phyloP scores from a whole-genome alignment of 2,329 filamentous ascomycete species.

The Neofusicoccum ribis region DNA sequence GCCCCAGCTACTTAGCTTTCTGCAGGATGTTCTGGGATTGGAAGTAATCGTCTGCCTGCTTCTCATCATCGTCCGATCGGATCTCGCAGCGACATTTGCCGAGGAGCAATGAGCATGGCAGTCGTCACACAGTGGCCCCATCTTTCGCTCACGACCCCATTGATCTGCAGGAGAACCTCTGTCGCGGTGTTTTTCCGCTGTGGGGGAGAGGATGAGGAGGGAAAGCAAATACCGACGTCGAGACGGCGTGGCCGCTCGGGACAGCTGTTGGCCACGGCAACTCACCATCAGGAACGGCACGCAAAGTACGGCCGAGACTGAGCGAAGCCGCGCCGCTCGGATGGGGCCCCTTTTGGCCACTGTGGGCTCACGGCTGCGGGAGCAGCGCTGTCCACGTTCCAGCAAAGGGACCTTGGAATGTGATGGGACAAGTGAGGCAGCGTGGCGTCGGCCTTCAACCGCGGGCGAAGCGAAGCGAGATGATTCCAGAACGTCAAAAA shows the following conservation, averaged over 20 bases:
- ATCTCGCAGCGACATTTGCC: neutral
- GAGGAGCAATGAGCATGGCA: neutral
- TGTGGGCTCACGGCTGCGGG: neutral
- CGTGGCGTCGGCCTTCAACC: neutral
- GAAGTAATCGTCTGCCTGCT: neutral
- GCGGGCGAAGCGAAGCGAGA: neutral
- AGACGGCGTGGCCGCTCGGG: slow-evolving; percentile 11
- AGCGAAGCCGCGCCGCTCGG: slow-evolving; percentile 2
- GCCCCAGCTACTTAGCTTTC: neutral
- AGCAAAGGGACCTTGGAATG: neutral
- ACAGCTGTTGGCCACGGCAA: neutral
- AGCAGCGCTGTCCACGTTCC: neutral
- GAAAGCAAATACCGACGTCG: neutral
- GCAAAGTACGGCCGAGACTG: slow-evolving; percentile 3
- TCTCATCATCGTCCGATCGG: neutral
- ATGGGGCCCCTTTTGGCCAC: neutral
- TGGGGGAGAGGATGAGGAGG: neutral
- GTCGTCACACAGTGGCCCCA: neutral
- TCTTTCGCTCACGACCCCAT: neutral
- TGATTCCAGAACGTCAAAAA: neutral
- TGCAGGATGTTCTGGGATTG: neutral
- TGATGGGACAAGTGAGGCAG: neutral
- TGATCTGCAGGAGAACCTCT: slow-evolving; percentile 3
- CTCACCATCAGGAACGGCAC: neutral
- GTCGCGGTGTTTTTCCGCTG: neutral